phyloP scores from a whole-genome alignment of 1,284 basidiomycete genomes.

The Trichosporon sp. region DNA sequence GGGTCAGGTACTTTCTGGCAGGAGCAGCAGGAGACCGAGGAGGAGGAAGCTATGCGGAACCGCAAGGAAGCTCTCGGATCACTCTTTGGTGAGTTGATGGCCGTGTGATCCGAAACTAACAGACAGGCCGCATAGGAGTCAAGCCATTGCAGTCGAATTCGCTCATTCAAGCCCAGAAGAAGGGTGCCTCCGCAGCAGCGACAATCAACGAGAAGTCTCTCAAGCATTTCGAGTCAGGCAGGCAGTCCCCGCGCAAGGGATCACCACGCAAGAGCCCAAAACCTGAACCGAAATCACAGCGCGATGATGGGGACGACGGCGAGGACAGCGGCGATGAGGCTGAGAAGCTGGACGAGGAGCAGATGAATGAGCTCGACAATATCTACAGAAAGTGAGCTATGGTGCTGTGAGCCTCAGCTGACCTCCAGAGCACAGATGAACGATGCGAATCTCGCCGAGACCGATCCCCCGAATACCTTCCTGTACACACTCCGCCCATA shows the following conservation, averaged over 20 bases:
- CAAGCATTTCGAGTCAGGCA: conserved; percentile 27
- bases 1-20: conserved; percentile 41
- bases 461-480: conserved; percentile 77
- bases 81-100: conserved; percentile 35
- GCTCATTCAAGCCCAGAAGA: conserved; percentile 42
- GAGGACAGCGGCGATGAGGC: conserved; percentile 54
- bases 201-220: conserved; percentile 34
- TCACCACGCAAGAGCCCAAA: conserved; percentile 16
- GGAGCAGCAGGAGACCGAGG: conserved; percentile 45
- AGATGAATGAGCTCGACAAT: conserved; percentile 57
- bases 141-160: conserved; percentile 43
- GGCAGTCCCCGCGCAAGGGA: background rate
- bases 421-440: conserved; percentile 68
- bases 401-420: conserved; percentile 14
- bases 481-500: conserved; percentile 74
- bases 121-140: conserved; percentile 41
- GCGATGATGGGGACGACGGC: conserved; percentile 53
- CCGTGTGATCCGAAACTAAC: conserved; percentile 2
- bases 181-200: conserved; percentile 29
- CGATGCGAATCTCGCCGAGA: conserved; percentile 69
- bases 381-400: conserved; percentile 72
- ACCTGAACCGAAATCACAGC: conserved; percentile 13
- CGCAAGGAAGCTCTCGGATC: conserved; percentile 43
- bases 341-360: conserved; percentile 69
- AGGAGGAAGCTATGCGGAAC: conserved; percentile 45